Evolutionary conservation across 306 rosid species (phyloP).

Genomic region (Cajanus cajan): DNA sequence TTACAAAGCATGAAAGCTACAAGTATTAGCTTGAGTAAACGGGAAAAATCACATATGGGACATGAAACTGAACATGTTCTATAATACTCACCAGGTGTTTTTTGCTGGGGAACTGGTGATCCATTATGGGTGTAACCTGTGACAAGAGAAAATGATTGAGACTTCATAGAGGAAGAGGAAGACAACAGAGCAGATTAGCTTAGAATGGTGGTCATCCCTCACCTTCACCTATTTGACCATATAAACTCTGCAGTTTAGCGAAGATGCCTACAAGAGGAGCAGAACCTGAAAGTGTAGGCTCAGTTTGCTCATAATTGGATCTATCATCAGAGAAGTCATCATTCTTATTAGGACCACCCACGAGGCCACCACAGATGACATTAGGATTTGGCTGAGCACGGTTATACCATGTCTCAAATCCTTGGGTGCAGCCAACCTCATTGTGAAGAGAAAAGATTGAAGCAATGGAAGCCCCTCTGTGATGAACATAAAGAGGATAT

Average conservation of each 20-base stretch:
- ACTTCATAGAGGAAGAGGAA: background rate
- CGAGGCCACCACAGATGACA: conserved; percentile 65
- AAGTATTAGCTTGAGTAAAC: background rate
- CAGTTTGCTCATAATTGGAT: conserved; percentile 81
- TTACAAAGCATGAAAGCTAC: background rate
- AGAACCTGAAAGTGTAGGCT: conserved; percentile 71
- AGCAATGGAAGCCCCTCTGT: conserved; percentile 81
- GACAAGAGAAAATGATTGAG: background rate
- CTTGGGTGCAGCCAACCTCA: conserved; percentile 65
- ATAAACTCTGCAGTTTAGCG: conserved; percentile 66
- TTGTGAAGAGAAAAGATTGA: conserved; percentile 42
- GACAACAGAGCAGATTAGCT: background rate
- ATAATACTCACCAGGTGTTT: conserved; percentile 40
- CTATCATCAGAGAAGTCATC: conserved; percentile 68
- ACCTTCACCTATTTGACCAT: conserved; percentile 47
- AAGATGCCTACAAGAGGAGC: conserved; percentile 85
- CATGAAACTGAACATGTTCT: background rate
- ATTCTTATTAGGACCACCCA: conserved; percentile 77
- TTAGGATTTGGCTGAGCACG: conserved; percentile 65
- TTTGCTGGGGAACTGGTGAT: conserved; percentile 30
- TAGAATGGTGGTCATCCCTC: background rate
- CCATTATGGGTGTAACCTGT: conserved; percentile 40
- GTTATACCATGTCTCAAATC: conserved; percentile 70
- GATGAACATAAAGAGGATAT: conserved; percentile 74
- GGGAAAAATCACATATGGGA: background rate